Conservation (phyloP, 129 eudicot genomes). For the Tagetes patula region DNA sequence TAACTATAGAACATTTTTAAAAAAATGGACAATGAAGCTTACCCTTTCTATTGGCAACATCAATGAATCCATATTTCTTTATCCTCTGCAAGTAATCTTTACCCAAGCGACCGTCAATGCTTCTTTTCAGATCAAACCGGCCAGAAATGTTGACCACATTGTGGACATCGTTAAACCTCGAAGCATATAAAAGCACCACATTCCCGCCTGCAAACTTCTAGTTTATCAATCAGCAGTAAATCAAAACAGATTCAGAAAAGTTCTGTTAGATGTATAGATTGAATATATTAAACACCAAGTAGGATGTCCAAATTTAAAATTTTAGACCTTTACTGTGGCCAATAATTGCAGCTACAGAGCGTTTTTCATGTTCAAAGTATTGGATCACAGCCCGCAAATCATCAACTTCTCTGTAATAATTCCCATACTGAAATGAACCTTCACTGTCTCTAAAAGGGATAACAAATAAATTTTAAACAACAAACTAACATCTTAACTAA, state of each 20-base stretch:
- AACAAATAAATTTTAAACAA: constrained; percentile 14
- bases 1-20: neutral
- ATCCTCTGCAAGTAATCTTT: constrained; percentile 52
- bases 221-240: constrained; percentile 12
- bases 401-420: constrained; percentile 76
- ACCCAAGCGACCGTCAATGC: constrained; percentile 76
- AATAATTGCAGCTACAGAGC: constrained; percentile 44
- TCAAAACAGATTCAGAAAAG: neutral
- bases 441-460: constrained; percentile 65
- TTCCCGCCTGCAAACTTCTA: constrained; percentile 58
- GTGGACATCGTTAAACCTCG: constrained; percentile 46
- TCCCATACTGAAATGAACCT: constrained; percentile 82
- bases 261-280: neutral
- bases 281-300: neutral
- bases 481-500: neutral
- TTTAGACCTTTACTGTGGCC: constrained; percentile 85
- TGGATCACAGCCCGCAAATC: constrained; percentile 64
- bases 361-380: constrained; percentile 43
- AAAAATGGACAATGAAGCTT: constrained; percentile 3
- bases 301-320: neutral
- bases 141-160: constrained; percentile 67
- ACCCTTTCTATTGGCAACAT: constrained; percentile 57
- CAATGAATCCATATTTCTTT: constrained; percentile 48
- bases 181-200: constrained; percentile 71
- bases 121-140: constrained; percentile 59